Evolutionary conservation across 1,139 yeast genomes (phyloP), one percentile per base, ranked within the genome.

Genomic region (Williopsis jadinii): DNA sequence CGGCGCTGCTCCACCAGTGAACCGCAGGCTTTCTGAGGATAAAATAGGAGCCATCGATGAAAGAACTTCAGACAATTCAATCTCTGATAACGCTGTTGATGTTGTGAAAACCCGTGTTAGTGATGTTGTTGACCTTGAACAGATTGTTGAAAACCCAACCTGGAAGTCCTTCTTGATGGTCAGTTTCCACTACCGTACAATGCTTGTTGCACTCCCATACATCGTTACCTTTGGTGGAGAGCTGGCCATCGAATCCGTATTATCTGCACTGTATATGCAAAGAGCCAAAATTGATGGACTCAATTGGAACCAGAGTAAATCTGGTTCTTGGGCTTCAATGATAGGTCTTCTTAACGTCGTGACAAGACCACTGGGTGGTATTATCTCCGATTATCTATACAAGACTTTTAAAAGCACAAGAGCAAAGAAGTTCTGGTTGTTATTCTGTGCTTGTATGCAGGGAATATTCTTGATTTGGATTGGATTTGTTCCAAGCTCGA

Each of bases 291-390:
- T 50, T 11, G 14, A 39, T 14, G 44, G 41, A 11, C 5, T 27
- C 8, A 15, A 38, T 3, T 61, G 63, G 59, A 32, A 53, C 2
- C 51, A 54, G 32, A 48, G 52, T 28, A 44, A 51, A 31, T 58
- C 63, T 3, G 66, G 65, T 12, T 47, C 56, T 29, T 62, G 66
- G 66, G 64, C 62, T 10, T 56, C 63, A 4, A 62, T 62, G 66
- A 45, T 62, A 43, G 66, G 66, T 8, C 48, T 62, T 27, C 48
- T 62, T 30, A 62, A 62, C 41, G 56, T 62, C 13, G 57, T 61
- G 14, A 55, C 64, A 3, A 55, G 66, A 38, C 66, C 66, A 10
- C 27, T 54, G 2, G 66, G 65, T 34, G 65, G 65, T 9, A 46
- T 49, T 13, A 46, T 61, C 32, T 48, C 62, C 8, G 65, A 61